These are phyloP conservation scores for Syzygium jambos DNA, from an alignment of 345 rosid species.

Conservation along the genomic window DNA sequence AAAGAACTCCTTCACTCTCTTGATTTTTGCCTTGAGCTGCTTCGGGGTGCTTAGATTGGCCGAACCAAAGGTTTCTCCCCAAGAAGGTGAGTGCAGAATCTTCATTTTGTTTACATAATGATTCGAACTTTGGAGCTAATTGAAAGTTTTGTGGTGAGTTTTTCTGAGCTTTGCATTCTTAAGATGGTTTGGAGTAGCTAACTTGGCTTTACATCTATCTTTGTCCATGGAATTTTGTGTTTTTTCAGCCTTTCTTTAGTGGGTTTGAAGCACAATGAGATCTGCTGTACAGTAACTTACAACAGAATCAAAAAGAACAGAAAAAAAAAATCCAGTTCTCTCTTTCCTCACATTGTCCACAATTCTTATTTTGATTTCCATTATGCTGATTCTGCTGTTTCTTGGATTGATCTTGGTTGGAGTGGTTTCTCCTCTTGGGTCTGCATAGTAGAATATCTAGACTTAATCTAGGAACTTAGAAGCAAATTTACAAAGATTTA, in stretches of 20 bases:
- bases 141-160: neutral
- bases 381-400: neutral
- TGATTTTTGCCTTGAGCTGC: slow-evolving; percentile 30
- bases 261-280: neutral
- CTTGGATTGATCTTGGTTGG: neutral
- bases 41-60: slow-evolving; percentile 20
- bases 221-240: neutral
- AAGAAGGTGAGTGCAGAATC: slow-evolving; percentile 34
- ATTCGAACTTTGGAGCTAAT: neutral
- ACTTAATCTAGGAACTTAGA: neutral
- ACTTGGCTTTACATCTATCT: neutral
- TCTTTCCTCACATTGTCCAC: neutral
- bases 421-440: neutral
- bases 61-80: slow-evolving; percentile 38
- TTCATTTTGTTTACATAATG: neutral
- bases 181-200: neutral
- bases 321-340: neutral
- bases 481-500: neutral
- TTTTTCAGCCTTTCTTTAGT: neutral
- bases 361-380: neutral
- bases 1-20: slow-evolving; percentile 16
- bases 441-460: neutral
- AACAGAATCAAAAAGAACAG: neutral
- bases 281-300: neutral
- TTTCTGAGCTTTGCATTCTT: neutral